Conservation (phyloP, 2,329 filamentous ascomycete genomes). For the Microdochium nivale region DNA sequence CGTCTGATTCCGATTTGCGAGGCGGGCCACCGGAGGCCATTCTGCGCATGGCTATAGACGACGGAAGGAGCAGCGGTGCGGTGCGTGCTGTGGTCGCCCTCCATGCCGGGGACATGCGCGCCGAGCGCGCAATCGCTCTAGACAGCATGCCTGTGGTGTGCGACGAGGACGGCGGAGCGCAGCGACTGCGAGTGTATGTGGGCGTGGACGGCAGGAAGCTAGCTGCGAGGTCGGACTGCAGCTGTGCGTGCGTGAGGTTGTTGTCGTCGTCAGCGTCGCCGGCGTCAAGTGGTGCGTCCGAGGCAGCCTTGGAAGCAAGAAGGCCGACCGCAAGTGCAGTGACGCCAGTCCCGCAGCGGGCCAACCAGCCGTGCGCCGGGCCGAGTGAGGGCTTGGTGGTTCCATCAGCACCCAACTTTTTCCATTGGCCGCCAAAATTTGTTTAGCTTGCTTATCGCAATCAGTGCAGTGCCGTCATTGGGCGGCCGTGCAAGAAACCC, state of each 20-base stretch:
- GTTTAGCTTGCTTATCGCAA: neutral
- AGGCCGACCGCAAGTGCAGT: no score
- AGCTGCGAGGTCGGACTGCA: neutral
- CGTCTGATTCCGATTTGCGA: slow-evolving; percentile 29
- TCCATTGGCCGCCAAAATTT: neutral
- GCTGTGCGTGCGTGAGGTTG: no score
- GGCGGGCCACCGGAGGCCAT: slow-evolving; percentile 30
- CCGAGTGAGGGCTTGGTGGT: no score
- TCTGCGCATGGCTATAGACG: slow-evolving; percentile 2
- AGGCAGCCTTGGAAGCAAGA: no score
- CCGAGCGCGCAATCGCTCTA: slow-evolving; percentile 27
- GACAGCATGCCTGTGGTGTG: slow-evolving; percentile 25
- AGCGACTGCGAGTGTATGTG: no score
- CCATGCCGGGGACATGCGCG: slow-evolving; percentile 16
- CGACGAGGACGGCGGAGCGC: neutral
- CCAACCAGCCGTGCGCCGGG: no score
- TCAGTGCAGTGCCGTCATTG: no score
- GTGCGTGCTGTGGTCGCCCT: slow-evolving; percentile 16
- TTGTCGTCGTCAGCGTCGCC: no score
- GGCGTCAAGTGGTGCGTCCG: no score
- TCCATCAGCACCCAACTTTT: neutral
- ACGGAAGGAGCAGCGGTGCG: slow-evolving; percentile 19
- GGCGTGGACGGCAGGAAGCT: neutral
- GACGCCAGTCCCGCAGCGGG: no score
- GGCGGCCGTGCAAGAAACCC: neutral